Evolutionary conservation across 2,329 filamentous ascomycete species (phyloP).

Genomic region (Claviceps sp.): DNA sequence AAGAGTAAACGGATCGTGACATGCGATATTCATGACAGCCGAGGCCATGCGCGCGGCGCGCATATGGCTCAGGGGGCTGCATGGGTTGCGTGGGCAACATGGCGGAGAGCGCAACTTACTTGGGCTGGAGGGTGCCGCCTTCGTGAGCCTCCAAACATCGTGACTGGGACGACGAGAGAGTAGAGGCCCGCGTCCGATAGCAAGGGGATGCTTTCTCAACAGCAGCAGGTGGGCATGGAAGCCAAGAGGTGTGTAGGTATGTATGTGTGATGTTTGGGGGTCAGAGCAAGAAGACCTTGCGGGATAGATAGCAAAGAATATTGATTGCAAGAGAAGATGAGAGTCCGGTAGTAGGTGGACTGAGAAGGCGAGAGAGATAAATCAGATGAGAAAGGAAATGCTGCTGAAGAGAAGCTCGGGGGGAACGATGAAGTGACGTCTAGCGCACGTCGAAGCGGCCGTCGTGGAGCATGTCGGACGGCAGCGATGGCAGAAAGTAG

Average conservation of each 20-base stretch:
- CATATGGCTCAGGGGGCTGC: background rate
- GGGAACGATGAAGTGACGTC: background rate
- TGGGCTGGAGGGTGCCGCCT: constrained; percentile 33
- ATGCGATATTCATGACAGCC: background rate
- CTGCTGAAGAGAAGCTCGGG: constrained; percentile 9
- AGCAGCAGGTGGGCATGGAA: constrained; percentile 7
- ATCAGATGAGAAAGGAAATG: constrained; percentile 2
- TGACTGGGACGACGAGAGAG: constrained; percentile 3
- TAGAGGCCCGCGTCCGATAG: constrained; percentile 1
- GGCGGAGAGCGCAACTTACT: constrained; percentile 24
- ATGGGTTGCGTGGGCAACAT: background rate
- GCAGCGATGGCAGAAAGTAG: background rate
- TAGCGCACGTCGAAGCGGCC: constrained; percentile 4
- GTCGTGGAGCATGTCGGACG: constrained; percentile 5
- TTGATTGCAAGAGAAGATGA: background rate
- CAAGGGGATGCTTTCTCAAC: constrained; percentile 6
- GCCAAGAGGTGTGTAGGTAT: constrained; percentile 3
- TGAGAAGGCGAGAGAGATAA: background rate
- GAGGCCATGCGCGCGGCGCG: background rate
- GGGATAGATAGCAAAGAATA: background rate
- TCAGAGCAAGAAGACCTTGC: background rate
- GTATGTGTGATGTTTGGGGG: background rate
- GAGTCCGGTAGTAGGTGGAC: background rate
- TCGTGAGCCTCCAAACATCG: constrained; percentile 38
- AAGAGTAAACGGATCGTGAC: background rate